Evolutionary conservation across 768 basidiomycete genomes (phyloP).

Genomic region (Mycena indigotica): DNA sequence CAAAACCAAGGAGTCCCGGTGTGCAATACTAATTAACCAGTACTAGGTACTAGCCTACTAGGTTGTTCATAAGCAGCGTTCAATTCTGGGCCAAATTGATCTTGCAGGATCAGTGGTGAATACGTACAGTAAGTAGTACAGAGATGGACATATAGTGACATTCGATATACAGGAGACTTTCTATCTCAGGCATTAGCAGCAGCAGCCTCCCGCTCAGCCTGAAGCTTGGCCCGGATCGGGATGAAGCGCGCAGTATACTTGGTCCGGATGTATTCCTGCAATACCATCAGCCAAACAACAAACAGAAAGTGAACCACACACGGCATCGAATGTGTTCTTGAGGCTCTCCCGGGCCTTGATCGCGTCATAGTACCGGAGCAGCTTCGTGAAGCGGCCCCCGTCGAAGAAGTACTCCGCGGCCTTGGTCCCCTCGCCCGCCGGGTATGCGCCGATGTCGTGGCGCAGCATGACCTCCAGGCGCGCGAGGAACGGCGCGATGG

Average conservation of each 20-base stretch:
- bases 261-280: not conserved
- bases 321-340: conserved; percentile 54
- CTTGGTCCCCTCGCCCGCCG: conserved; percentile 46
- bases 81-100: too few species aligned
- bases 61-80: too few species aligned
- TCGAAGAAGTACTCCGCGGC: conserved; percentile 41
- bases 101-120: too few species aligned
- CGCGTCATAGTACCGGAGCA: conserved; percentile 48
- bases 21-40: too few species aligned
- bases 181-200: too few species aligned
- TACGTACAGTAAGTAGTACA: too few species aligned
- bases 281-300: not conserved
- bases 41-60: too few species aligned
- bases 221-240: not conserved
- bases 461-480: conserved; percentile 46
- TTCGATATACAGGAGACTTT: too few species aligned
- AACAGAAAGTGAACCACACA: conserved; percentile 28
- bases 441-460: conserved; percentile 55
- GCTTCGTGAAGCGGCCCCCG: conserved; percentile 49
- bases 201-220: not conserved
- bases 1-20: too few species aligned
- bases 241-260: not conserved
- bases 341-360: conserved; percentile 55
- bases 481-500: conserved; percentile 58
- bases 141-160: too few species aligned